A percentile compares a stretch with the other conserved stretches of the same genome.
Conservation (phyloP, 2,329 filamentous ascomycete species). For the Elsinoe fawcettii region DNA sequence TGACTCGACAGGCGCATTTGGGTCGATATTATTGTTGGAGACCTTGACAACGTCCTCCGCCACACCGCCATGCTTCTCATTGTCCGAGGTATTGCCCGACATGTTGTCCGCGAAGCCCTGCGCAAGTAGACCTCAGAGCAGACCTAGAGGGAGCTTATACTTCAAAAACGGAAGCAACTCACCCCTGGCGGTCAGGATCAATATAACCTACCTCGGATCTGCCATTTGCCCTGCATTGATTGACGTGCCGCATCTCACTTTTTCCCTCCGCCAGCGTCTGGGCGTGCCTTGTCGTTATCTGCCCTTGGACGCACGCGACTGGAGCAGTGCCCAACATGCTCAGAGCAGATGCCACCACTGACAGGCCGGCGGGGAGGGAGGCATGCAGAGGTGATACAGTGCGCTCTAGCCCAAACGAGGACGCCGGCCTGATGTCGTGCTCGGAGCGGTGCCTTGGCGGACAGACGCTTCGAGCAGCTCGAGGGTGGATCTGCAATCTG, state of each 20-base stretch:
- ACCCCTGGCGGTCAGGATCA: background rate
- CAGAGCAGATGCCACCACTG: background rate
- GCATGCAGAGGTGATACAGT: background rate
- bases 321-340: background rate
- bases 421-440: conserved; percentile 5
- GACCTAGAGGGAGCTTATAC: background rate
- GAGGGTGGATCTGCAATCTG: conserved; percentile 4
- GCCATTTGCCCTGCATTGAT: background rate
- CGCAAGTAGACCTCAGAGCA: background rate
- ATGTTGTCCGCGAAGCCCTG: background rate
- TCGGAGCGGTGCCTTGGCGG: background rate
- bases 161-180: background rate
- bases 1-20: conserved; percentile 4
- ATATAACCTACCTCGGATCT: conserved; percentile 1
- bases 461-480: background rate
- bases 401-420: background rate
- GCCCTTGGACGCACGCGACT: background rate
- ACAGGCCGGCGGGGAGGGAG: conserved; percentile 4
- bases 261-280: too few relatives aligned
- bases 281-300: background rate
- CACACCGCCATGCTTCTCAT: conserved; percentile 1
- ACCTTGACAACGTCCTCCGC: conserved; percentile 9
- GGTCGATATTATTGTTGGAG: conserved; percentile 5
- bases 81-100: conserved; percentile 11
- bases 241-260: background rate